Conservation (phyloP, 2,329 filamentous ascomycete genomes). For the Proliferodiscus dingleyae region DNA sequence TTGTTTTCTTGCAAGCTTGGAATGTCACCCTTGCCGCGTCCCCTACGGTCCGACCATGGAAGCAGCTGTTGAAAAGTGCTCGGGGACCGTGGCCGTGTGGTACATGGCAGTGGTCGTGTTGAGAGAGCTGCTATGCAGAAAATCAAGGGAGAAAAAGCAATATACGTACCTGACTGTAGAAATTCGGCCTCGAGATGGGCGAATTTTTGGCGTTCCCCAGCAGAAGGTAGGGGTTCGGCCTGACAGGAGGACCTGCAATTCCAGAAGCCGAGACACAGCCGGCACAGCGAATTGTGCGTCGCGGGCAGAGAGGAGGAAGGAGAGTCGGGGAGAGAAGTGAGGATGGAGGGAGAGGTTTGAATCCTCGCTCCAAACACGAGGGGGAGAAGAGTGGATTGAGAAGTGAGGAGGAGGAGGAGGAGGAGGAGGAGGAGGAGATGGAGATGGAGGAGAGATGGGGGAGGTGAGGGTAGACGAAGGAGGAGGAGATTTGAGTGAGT, state of each 20-base stretch:
- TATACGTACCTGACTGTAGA: constrained; percentile 3
- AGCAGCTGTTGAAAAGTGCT: too few species aligned
- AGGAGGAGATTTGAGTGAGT: background rate
- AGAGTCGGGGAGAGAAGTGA: background rate
- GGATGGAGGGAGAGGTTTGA: background rate
- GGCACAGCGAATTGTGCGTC: background rate
- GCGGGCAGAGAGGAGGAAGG: background rate
- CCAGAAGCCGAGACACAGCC: background rate
- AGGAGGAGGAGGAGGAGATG: background rate
- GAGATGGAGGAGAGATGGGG: background rate
- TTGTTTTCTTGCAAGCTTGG: background rate
- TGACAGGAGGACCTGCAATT: background rate
- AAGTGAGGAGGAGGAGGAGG: background rate
- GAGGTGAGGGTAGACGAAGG: constrained; percentile 1
- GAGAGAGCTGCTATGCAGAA: background rate
- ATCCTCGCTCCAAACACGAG: background rate
- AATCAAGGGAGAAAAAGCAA: too few species aligned
- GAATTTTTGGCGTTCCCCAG: background rate
- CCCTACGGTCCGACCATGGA: background rate
- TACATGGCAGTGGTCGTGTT: background rate
- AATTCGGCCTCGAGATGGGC: background rate
- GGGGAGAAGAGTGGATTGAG: constrained; percentile 1
- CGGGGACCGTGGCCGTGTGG: too few species aligned
- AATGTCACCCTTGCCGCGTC: background rate
- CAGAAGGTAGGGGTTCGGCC: background rate